A percentile compares a stretch with the other conserved stretches of the same genome.
Evolutionary conservation across 2,329 filamentous ascomycete genomes (phyloP).

Genomic region (Colletotrichum kahawae): DNA sequence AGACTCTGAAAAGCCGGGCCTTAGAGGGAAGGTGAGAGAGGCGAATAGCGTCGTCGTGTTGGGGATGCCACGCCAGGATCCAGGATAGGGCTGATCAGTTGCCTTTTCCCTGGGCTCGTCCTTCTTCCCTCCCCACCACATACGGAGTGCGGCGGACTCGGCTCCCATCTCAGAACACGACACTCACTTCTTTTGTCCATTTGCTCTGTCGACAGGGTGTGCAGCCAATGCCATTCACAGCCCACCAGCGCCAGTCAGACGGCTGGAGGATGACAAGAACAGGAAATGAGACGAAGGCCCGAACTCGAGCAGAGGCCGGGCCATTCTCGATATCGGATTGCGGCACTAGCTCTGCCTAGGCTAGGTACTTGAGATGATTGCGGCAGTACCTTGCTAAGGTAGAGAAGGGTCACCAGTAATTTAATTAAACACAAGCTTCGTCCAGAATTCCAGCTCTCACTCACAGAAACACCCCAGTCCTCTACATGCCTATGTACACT

Average conservation of each 20-base stretch:
- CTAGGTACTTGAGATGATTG: neutral
- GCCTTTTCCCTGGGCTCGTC: neutral
- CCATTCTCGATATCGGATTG: neutral
- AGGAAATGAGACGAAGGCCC: neutral
- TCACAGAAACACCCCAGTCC: neutral
- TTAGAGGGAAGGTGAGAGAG: slow-evolving; percentile 2
- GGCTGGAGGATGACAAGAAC: neutral
- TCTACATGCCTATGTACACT: neutral
- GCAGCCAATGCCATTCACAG: neutral
- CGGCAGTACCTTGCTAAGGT: neutral
- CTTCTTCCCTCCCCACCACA: neutral
- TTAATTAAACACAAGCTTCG: neutral
- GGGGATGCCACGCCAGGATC: slow-evolving; percentile 12
- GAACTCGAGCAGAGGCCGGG: neutral
- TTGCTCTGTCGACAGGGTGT: neutral
- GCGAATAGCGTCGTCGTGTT: slow-evolving; percentile 2
- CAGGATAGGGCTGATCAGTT: slow-evolving; percentile 20
- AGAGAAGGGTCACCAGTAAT: neutral
- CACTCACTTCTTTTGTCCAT: neutral
- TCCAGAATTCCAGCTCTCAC: neutral
- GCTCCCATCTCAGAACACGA: neutral
- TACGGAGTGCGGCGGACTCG: neutral
- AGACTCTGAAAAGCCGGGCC: neutral
- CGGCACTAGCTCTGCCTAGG: neutral
- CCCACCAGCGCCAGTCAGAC: neutral